Percentiles rank a stretch among this genome's conserved stretches.
Evolutionary conservation across 2,329 filamentous ascomycete species (phyloP).

Genomic region (Gnomoniopsis smithogilvyi): DNA sequence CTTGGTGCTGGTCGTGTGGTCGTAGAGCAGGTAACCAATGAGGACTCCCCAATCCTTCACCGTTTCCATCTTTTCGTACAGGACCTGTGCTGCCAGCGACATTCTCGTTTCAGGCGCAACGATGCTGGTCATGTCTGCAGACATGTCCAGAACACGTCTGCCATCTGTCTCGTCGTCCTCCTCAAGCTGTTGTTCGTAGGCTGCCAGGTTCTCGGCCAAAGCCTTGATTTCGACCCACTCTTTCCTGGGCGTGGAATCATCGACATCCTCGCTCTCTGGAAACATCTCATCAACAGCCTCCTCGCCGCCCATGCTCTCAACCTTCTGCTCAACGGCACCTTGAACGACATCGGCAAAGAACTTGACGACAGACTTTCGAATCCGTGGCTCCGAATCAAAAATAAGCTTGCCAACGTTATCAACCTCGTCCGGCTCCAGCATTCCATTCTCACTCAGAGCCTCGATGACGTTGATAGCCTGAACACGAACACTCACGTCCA

Average conservation of each 20-base stretch:
- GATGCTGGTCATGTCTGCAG: constrained; percentile 57
- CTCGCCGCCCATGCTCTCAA: constrained; percentile 81
- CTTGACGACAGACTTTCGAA: constrained; percentile 82
- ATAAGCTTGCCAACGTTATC: constrained; percentile 84
- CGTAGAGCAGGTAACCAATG: constrained; percentile 86
- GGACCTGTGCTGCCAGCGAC: constrained; percentile 77
- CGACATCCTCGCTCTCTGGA: constrained; percentile 67
- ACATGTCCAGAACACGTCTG: constrained; percentile 44
- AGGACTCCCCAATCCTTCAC: constrained; percentile 84
- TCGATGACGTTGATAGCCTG: constrained; percentile 80
- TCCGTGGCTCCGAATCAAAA: constrained; percentile 79
- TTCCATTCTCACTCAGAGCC: constrained; percentile 74
- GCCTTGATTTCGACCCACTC: constrained; percentile 94
- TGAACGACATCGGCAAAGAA: constrained; percentile 90
- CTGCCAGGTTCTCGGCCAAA: constrained; percentile 76
- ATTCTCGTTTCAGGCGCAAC: constrained; percentile 74
- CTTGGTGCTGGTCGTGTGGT: constrained; percentile 69
- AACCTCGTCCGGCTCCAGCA: constrained; percentile 88
- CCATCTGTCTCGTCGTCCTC: constrained; percentile 52
- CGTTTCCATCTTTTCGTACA: constrained; percentile 79
- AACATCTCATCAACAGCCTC: constrained; percentile 74
- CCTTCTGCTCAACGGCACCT: constrained; percentile 73
- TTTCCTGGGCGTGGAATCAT: constrained; percentile 70
- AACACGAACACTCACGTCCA: constrained; percentile 76
- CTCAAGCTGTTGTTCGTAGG: constrained; percentile 71